phyloP scores from a whole-genome alignment of 257 asterid genomes.

The Leonotis leonurus region DNA sequence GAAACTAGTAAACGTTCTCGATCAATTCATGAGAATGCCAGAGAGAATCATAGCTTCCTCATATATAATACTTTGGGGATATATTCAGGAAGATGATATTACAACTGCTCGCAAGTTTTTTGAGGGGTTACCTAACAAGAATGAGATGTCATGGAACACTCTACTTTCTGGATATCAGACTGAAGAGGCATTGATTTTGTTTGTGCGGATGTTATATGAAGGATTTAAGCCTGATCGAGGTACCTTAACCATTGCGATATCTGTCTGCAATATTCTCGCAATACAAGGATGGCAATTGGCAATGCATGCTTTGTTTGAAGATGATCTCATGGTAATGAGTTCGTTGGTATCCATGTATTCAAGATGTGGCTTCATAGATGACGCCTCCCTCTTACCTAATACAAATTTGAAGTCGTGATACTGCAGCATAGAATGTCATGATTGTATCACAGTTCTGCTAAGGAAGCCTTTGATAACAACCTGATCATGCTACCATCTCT shows the following conservation, averaged over 20 bases:
- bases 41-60: constrained; percentile 46
- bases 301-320: constrained; percentile 33
- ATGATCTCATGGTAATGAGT: constrained; percentile 34
- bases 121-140: constrained; percentile 46
- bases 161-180: constrained; percentile 41
- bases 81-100: constrained; percentile 41
- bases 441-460: constrained; percentile 43
- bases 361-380: constrained; percentile 45
- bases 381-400: constrained; percentile 39
- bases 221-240: constrained; percentile 43
- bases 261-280: constrained; percentile 39
- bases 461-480: constrained; percentile 34
- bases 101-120: constrained; percentile 37
- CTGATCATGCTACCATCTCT: constrained; percentile 55
- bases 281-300: constrained; percentile 36
- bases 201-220: constrained; percentile 29
- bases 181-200: constrained; percentile 44
- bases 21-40: constrained; percentile 46
- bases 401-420: constrained; percentile 29
- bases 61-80: constrained; percentile 53
- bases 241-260: constrained; percentile 40
- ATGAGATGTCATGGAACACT: constrained; percentile 57
- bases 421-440: constrained; percentile 64
- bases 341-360: constrained; percentile 61
- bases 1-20: constrained; percentile 37